These are phyloP conservation scores for Scutellaria minor DNA, from an alignment of 257 asterid genomes.

Conservation along the genomic window DNA sequence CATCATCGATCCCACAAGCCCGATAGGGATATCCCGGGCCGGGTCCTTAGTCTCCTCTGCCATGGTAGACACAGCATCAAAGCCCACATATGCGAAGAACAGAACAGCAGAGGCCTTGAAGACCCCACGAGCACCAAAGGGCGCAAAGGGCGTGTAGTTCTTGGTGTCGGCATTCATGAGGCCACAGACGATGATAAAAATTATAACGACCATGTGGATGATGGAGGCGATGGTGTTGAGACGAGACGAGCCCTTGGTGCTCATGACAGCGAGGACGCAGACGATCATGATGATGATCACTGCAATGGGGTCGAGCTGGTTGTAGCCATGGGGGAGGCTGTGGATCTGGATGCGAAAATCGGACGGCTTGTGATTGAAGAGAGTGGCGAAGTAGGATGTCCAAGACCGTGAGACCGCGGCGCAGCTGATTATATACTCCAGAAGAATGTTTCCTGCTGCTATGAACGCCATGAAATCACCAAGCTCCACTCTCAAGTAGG, in stretches of 20 bases:
- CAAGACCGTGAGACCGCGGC: constrained; percentile 68
- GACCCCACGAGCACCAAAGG: constrained; percentile 49
- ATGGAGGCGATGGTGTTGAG: constrained; percentile 63
- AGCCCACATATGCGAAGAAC: constrained; percentile 63
- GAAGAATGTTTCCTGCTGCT: constrained; percentile 64
- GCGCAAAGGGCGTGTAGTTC: constrained; percentile 49
- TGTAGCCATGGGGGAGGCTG: constrained; percentile 39
- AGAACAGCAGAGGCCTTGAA: constrained; percentile 60
- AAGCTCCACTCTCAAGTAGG: constrained; percentile 62
- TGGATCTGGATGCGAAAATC: constrained; percentile 46
- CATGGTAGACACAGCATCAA: constrained; percentile 68
- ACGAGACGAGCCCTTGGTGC: constrained; percentile 66
- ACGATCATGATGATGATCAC: constrained; percentile 42
- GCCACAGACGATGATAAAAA: constrained; percentile 59
- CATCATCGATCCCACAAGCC: constrained; percentile 67
- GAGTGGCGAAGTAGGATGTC: constrained; percentile 66
- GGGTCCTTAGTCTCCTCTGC: constrained; percentile 71
- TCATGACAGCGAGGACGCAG: constrained; percentile 48
- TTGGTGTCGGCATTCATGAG: constrained; percentile 49
- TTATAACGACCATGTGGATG: constrained; percentile 49
- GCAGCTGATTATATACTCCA: constrained; percentile 56
- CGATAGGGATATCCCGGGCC: constrained; percentile 57
- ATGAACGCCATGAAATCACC: constrained; percentile 65
- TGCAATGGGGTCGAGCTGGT: constrained; percentile 61
- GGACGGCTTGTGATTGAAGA: constrained; percentile 45